Evolutionary conservation across 2,329 filamentous ascomycete species (phyloP).

Genomic region (Microdochium nivale): DNA sequence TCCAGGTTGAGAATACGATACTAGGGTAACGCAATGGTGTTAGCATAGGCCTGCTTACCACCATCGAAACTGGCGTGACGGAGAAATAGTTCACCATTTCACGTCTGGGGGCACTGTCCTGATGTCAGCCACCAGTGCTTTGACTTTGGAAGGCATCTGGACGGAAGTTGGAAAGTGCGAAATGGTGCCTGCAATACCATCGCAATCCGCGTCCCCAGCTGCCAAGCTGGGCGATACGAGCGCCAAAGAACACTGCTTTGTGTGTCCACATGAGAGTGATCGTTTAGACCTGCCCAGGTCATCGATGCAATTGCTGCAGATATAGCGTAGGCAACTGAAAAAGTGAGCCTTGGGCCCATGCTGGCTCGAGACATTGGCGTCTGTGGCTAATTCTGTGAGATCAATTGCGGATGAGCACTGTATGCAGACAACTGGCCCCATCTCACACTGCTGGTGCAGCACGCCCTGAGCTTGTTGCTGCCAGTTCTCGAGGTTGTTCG

Average conservation of each 20-base stretch:
- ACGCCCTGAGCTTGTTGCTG: conserved; percentile 17
- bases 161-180: background rate
- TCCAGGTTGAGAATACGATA: conserved; percentile 43
- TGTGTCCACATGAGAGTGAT: background rate
- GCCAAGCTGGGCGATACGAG: background rate
- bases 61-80: background rate
- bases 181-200: background rate
- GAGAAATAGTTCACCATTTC: conserved; percentile 23
- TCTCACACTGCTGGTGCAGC: conserved; percentile 23
- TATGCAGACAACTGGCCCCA: conserved; percentile 15
- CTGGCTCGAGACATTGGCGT: conserved; percentile 4
- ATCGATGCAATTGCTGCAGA: conserved; percentile 12
- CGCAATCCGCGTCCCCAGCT: background rate
- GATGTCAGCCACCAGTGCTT: conserved; percentile 22
- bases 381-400: conserved; percentile 10
- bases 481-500: conserved; percentile 10
- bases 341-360: conserved; percentile 11
- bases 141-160: conserved; percentile 22
- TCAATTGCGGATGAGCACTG: conserved; percentile 17
- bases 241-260: background rate
- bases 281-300: background rate
- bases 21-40: conserved; percentile 15
- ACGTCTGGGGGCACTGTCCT: conserved; percentile 11
- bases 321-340: conserved; percentile 21
- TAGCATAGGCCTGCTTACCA: background rate